A percentile compares a stretch with the other conserved stretches of the same genome.
Evolutionary conservation across 129 eudicot species (phyloP).

Genomic region (Escallonia herrerae): DNA sequence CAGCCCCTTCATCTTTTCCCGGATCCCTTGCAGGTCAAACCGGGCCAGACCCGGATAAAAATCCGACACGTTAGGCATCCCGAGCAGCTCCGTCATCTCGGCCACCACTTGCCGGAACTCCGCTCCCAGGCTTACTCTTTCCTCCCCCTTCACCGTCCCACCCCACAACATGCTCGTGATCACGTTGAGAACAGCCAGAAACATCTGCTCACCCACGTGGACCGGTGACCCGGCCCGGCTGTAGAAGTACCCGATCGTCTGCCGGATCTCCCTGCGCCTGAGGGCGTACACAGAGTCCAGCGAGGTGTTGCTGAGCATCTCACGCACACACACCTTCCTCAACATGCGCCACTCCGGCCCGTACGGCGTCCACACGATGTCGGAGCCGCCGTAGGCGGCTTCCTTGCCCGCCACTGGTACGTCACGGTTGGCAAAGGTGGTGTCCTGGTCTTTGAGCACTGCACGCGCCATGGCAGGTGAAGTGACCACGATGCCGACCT

Average conservation of each 20-base stretch:
- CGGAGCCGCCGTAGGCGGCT: conserved; percentile 12
- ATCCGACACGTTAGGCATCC: conserved; percentile 56
- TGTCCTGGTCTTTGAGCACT: conserved; percentile 20
- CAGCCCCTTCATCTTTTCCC: conserved; percentile 38
- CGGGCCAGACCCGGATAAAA: conserved; percentile 43
- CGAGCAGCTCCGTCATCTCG: conserved; percentile 36
- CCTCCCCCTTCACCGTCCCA: conserved; percentile 35
- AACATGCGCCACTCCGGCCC: conserved; percentile 17
- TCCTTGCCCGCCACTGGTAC: conserved; percentile 1
- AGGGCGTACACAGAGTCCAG: conserved; percentile 15
- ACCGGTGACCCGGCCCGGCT: conserved; percentile 14
- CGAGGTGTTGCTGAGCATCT: conserved; percentile 19
- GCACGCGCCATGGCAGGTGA: conserved; percentile 19
- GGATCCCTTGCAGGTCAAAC: conserved; percentile 58
- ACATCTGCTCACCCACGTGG: conserved; percentile 33
- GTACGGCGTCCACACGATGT: conserved; percentile 15
- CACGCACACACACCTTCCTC: conserved; percentile 16
- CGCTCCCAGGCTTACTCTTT: conserved; percentile 22
- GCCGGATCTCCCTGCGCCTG: conserved; percentile 19
- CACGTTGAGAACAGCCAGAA: conserved; percentile 34
- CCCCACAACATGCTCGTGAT: conserved; percentile 70
- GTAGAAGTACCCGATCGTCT: conserved; percentile 18
- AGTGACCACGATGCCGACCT: conserved; percentile 18
- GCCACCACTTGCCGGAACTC: conserved; percentile 37
- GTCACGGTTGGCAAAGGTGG: conserved; percentile 24